These are phyloP conservation scores for Cubamyces lactineus DNA, from an alignment of 768 basidiomycete genomes.

Conservation along the genomic window DNA sequence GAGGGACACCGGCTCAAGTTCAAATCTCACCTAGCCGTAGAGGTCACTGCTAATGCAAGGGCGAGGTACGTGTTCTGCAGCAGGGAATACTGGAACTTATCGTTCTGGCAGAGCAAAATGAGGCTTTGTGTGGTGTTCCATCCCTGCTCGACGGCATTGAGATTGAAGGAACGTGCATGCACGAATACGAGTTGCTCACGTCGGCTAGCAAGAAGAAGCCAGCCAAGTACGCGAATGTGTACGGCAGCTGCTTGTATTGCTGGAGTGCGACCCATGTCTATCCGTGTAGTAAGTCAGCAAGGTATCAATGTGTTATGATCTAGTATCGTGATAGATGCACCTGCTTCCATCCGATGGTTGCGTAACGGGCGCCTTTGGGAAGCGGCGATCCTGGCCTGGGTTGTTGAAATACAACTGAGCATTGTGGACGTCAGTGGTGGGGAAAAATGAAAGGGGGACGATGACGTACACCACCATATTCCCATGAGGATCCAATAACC, in stretches of 20 bases:
- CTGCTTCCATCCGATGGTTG: conserved; percentile 88
- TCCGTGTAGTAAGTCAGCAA: not conserved
- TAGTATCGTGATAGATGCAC: conserved; percentile 36
- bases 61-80: conserved; percentile 80
- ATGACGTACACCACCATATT: conserved; percentile 83
- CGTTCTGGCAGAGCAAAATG: conserved; percentile 76
- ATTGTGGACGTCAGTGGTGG: not conserved
- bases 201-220: conserved; percentile 79
- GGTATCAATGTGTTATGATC: not conserved
- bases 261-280: conserved; percentile 79
- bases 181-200: conserved; percentile 40
- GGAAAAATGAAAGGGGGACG: not conserved
- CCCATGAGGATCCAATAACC: conserved; percentile 78
- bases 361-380: conserved; percentile 74
- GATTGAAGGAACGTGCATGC: too few species aligned
- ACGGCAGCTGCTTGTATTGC: conserved; percentile 76
- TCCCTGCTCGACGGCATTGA: conserved; percentile 48
- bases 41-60: conserved; percentile 73
- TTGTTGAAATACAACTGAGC: conserved; percentile 77
- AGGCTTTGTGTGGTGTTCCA: conserved; percentile 80
- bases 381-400: conserved; percentile 79
- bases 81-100: conserved; percentile 82
- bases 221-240: conserved; percentile 81
- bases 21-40: conserved; percentile 44
- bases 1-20: too few species aligned